phyloP scores from a whole-genome alignment of 2,329 filamentous ascomycete genomes.

The Alternaria dauci region DNA sequence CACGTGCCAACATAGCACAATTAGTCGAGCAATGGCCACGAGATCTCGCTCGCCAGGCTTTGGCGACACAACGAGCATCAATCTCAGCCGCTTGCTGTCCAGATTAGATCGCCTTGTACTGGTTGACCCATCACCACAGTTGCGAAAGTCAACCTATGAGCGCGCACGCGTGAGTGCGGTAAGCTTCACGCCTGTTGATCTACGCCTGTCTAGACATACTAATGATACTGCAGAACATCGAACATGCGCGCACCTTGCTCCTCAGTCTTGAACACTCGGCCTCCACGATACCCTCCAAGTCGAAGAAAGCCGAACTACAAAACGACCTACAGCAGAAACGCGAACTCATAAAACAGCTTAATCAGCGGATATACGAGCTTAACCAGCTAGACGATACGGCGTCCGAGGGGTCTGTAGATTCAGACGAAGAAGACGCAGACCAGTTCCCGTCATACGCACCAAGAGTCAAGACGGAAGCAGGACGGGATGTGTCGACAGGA shows the following conservation, averaged over 20 bases:
- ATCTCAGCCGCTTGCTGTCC: slow-evolving; percentile 70
- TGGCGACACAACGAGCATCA: slow-evolving; percentile 44
- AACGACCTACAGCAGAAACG: slow-evolving; percentile 70
- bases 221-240: slow-evolving; percentile 66
- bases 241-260: slow-evolving; percentile 73
- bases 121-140: slow-evolving; percentile 65
- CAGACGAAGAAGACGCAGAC: slow-evolving; percentile 56
- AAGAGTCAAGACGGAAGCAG: slow-evolving; percentile 42
- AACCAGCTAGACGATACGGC: slow-evolving; percentile 63
- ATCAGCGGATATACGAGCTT: slow-evolving; percentile 72
- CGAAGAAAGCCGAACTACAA: slow-evolving; percentile 68
- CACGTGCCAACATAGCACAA: background rate
- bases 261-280: slow-evolving; percentile 75
- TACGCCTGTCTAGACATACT: background rate
- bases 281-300: slow-evolving; percentile 52
- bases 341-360: slow-evolving; percentile 70
- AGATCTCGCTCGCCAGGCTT: slow-evolving; percentile 32
- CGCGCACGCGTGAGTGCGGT: slow-evolving; percentile 66
- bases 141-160: slow-evolving; percentile 71
- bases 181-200: slow-evolving; percentile 36
- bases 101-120: slow-evolving; percentile 73
- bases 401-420: slow-evolving; percentile 47
- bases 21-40: slow-evolving; percentile 31
- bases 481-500: slow-evolving; percentile 41
- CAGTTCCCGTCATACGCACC: slow-evolving; percentile 54